These are phyloP conservation scores for Ophiostoma pallidulum DNA, from an alignment of 2,329 filamentous ascomycete species.

Conservation along the genomic window DNA sequence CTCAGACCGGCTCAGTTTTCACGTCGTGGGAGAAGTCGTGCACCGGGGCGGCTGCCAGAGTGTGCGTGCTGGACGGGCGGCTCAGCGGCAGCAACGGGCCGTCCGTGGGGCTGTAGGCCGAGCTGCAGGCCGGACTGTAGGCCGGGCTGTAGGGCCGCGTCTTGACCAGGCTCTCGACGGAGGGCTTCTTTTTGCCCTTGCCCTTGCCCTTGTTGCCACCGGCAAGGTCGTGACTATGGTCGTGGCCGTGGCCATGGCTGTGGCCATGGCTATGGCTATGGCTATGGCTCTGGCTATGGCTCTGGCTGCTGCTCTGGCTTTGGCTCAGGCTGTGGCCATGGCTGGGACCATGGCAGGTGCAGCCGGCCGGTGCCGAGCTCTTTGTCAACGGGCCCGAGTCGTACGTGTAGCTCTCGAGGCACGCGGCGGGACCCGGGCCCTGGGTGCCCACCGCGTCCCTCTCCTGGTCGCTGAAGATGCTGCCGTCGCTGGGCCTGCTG, in stretches of 20 bases:
- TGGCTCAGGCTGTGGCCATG: neutral
- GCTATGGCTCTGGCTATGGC: no score
- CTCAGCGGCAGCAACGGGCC: neutral
- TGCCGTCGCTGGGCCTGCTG: neutral
- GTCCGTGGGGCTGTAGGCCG: neutral
- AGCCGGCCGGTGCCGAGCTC: neutral
- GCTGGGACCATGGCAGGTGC: neutral
- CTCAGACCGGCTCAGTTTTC: neutral
- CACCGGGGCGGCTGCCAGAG: neutral
- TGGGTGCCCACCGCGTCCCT: slow-evolving; percentile 3
- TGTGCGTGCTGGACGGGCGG: neutral
- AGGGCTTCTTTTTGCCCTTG: neutral
- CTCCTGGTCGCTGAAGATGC: slow-evolving; percentile 11
- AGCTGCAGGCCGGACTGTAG: no score
- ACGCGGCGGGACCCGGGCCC: neutral
- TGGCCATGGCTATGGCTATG: no score
- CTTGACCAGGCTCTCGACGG: neutral
- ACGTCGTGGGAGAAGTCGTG: neutral
- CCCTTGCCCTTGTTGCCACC: no score
- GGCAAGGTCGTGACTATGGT: no score
- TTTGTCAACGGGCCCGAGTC: neutral
- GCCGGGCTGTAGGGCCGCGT: neutral
- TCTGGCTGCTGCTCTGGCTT: no score
- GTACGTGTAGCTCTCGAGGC: slow-evolving; percentile 11
- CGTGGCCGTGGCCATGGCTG: no score